Evolutionary conservation across 1,139 yeast genomes (phyloP).

Genomic region (Blastobotrys capitulatus): DNA sequence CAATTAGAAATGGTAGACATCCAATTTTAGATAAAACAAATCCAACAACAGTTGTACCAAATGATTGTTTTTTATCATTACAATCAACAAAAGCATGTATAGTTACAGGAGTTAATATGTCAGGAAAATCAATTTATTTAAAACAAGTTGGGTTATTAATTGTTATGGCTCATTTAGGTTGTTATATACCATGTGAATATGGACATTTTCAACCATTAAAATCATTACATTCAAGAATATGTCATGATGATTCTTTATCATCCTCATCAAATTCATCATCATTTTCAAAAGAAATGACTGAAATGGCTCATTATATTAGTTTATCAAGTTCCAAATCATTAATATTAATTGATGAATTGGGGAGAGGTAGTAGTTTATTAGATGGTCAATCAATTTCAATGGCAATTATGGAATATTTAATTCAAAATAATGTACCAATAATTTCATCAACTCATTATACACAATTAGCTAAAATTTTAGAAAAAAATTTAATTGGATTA

Average conservation of each 20-base stretch:
- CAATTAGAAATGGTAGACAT: slow-evolving; percentile 59
- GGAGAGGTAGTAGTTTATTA: slow-evolving; percentile 41
- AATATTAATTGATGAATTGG: slow-evolving; percentile 58
- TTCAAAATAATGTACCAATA: background rate
- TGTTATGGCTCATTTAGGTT: slow-evolving; percentile 83
- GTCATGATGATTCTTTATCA: slow-evolving; percentile 38
- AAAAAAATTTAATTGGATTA: background rate
- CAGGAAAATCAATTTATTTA: slow-evolving; percentile 88
- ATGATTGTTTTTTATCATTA: slow-evolving; percentile 42
- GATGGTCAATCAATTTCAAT: slow-evolving; percentile 3
- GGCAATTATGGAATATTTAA: slow-evolving; percentile 1
- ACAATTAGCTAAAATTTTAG: background rate
- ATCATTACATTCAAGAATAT: slow-evolving; percentile 46
- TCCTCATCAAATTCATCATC: too few species aligned
- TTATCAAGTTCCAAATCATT: slow-evolving; percentile 47
- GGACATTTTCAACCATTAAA: slow-evolving; percentile 56
- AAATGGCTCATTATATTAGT: slow-evolving; percentile 52
- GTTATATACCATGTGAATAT: slow-evolving; percentile 65
- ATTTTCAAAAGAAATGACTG: slow-evolving; percentile 46
- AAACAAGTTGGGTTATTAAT: slow-evolving; percentile 86
- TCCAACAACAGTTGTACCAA: slow-evolving; percentile 54
- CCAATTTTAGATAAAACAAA: slow-evolving; percentile 60
- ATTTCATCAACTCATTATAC: slow-evolving; percentile 1
- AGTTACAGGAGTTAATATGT: slow-evolving; percentile 94
- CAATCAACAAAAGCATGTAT: slow-evolving; percentile 45